Base-by-base conservation (phyloP, 768 basidiomycete genomes). In the Glaciozyma antarctica region DNA sequence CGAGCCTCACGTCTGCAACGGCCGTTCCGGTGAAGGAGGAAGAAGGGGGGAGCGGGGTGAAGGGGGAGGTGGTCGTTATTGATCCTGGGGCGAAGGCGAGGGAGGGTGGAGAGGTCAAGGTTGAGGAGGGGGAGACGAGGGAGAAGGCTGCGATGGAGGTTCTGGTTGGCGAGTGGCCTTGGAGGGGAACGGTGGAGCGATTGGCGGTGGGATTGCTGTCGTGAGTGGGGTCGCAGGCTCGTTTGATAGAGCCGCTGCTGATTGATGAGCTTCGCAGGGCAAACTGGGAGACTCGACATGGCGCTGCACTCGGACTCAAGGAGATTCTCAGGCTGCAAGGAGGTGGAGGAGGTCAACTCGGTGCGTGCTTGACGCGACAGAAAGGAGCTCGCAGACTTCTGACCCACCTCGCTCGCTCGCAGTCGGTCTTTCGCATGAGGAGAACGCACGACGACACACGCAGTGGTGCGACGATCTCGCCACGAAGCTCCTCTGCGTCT, bases 231-330 rank as follows among this genome's bases (percentile, higher is more conserved):
- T 72, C 21, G n/a, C n/a, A 48, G n/a, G 47, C 21, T 48, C 47
- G n/a, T 8, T 48, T 8, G 6, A 2, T 48, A n/a, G 47, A 16
- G 10, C 19, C 9, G n/a, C 19, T 21, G 19, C 51, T 24, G 51
- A 52, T 26, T 17, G 3, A 3, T 22, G 47, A 48, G 16, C 19
- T 19, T 48, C 80, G 90, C n/a, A 68, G 87, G 72, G 82, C 86
- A 5, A 81, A 85, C 5, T 98, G 95, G 95, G 92, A 98, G 76
- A 84, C 87, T 19, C 82, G 95, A 58, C 95, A 99, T 73, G 95
- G 95, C 44, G 87, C 92, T 21, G 88, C 91, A 0, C 84, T 95
- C 81, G 92, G 89, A 1, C 76, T 98, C 38, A 82, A 91, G 54
- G 95, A 97, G 74, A 77, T 98, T 53, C 77, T 98, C 58, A 90